A percentile compares a stretch with the other conserved stretches of the same genome.
phyloP scores from a whole-genome alignment of 371 early-diverging fungal species.

The Amoeboradix gromovi region DNA sequence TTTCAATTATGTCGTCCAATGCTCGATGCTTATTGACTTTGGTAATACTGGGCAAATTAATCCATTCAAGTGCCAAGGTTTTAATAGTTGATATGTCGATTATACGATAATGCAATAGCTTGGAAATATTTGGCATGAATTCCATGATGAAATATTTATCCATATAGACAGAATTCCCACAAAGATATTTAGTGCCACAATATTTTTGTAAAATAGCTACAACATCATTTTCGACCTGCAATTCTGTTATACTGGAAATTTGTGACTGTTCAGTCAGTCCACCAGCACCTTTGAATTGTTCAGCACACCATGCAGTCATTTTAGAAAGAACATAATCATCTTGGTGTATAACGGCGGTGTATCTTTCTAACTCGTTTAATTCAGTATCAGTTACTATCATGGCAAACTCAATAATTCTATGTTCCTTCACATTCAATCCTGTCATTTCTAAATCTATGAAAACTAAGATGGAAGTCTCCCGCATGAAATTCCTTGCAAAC shows the following conservation, averaged over 20 bases:
- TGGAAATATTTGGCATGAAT: background rate
- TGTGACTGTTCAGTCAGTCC: background rate
- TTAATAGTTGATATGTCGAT: background rate
- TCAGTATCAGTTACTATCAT: background rate
- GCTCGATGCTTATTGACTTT: constrained; percentile 19
- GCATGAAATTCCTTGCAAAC: no score
- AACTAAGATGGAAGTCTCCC: no score
- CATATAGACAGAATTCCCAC: background rate
- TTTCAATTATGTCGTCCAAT: constrained; percentile 62
- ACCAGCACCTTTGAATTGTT: background rate
- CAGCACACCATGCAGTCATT: background rate
- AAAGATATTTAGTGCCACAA: background rate
- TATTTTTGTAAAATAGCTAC: background rate
- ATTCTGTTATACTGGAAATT: background rate
- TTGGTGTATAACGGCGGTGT: background rate
- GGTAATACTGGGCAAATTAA: background rate
- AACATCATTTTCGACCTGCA: background rate
- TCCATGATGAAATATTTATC: background rate
- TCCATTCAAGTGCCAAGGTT: background rate
- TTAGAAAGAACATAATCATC: background rate
- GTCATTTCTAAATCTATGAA: background rate
- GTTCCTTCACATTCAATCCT: background rate
- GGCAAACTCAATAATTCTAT: background rate
- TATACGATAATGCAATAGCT: background rate
- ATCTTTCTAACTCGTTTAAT: background rate